phyloP scores from a whole-genome alignment of 306 rosid species.

The Rosa multiflora region DNA sequence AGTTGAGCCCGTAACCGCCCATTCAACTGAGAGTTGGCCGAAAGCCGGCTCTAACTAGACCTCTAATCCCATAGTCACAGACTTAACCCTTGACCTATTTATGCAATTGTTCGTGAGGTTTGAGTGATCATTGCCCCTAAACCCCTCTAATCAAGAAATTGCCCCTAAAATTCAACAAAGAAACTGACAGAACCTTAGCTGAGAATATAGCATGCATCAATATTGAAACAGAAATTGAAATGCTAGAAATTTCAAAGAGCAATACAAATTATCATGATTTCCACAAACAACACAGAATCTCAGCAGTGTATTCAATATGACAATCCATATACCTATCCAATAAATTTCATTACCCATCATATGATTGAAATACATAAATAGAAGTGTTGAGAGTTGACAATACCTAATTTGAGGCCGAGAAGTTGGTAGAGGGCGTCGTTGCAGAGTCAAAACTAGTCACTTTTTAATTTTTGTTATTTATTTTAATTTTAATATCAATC shows the following conservation, averaged over 20 bases:
- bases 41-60: constrained; percentile 57
- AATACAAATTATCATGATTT: not conserved
- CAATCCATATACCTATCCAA: not conserved
- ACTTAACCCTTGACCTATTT: not conserved
- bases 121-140: not conserved
- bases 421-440: not conserved
- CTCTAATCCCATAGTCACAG: constrained; percentile 45
- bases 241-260: not conserved
- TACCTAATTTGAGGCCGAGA: not conserved
- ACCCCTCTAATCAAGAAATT: not conserved
- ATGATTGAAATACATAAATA: not conserved
- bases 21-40: constrained; percentile 55
- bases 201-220: not conserved
- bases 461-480: too few relatives aligned
- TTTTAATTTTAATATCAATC: too few relatives aligned
- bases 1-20: constrained; percentile 23
- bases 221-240: not conserved
- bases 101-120: not conserved
- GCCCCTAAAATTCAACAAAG: not conserved
- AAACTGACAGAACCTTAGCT: not conserved
- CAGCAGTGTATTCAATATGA: not conserved
- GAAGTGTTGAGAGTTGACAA: not conserved
- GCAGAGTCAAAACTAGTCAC: too few relatives aligned
- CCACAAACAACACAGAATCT: not conserved
- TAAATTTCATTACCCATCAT: not conserved